Percentiles rank a stretch among this genome's conserved stretches.
These are phyloP conservation scores for Pseudognaphalium luteoalbum DNA, from an alignment of 129 eudicot genomes.

Conservation along the genomic window DNA sequence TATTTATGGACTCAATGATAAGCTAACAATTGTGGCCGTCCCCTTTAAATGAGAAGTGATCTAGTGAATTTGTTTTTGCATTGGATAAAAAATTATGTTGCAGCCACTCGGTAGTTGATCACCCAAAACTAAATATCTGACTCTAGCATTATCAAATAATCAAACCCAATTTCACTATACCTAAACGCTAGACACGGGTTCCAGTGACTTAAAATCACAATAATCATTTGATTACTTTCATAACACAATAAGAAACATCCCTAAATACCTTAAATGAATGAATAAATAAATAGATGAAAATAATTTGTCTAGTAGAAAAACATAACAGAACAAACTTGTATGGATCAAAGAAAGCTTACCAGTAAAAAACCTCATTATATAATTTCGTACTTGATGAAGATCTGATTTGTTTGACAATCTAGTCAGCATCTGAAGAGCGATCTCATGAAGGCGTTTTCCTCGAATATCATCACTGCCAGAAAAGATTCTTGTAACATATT, in stretches of 20 bases:
- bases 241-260: not conserved
- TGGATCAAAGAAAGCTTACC: conserved; percentile 44
- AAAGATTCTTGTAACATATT: conserved; percentile 82
- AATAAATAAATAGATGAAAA: not conserved
- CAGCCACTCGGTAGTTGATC: not conserved
- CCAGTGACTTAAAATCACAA: not conserved
- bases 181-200: not conserved
- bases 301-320: not conserved
- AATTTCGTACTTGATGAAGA: conserved; percentile 61
- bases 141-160: not conserved
- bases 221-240: not conserved
- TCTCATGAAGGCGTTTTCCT: conserved; percentile 75
- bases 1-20: not conserved
- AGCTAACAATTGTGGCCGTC: not conserved
- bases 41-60: not conserved
- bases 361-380: conserved; percentile 56
- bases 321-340: conserved; percentile 1
- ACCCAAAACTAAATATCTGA: not conserved
- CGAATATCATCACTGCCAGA: conserved; percentile 69
- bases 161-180: not conserved
- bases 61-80: not conserved
- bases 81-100: not conserved
- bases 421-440: conserved; percentile 63
- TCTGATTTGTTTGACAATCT: conserved; percentile 52
- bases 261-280: not conserved